Evolutionary conservation across 495 filamentous ascomycete species (phyloP), one percentile per base, ranked within the genome.

Genomic region (Daldinia childiae): DNA sequence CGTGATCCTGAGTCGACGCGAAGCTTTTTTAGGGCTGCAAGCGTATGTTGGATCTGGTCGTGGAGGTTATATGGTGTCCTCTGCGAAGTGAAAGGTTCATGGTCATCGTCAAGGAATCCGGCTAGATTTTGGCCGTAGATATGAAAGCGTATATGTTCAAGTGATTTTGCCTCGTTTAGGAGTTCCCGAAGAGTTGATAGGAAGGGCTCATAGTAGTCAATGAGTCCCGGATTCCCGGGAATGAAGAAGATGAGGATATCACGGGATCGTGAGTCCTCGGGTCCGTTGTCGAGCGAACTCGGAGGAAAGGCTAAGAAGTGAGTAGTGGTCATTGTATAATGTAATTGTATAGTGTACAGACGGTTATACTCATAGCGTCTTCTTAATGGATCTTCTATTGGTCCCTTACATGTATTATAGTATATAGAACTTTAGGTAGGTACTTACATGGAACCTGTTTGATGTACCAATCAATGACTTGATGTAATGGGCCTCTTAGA

Each of bases 201-300:
- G 78, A 96, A 97, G 1, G 86, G 82, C 38, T 84, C 77, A 79
- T 98, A 98, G 83, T 94, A 98, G 32, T 80, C 81, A 51, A 97
- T 89, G 36, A 97, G 81, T 0, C 95, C 95, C 9, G 95, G 95
- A 68, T 97, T 97, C 15, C 95, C 95, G 29, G 93, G 84, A 43
- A 97, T 88, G 78, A 96, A 92, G 81, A 78, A 85, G 30, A 87
- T 70, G 56, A 88, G 78, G 41, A 73, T 73, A 17, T 81, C 63
- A 29, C 61, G 71, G 9, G 66, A 51, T 27, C 27, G 29, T 6
- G 36, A 32, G 6, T 61, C 51, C 38, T 58, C 52, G 24, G 55
- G 55, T 36, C 14, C 14, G 34, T 54, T 55, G 36, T 50, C 41
- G 15, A 59, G 58, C 0, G 32, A 45, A 29, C 43, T 68, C 17